A percentile compares a stretch with the other conserved stretches of the same genome.
phyloP scores from a whole-genome alignment of 768 basidiomycete genomes.

The Macrocybe gigantea region DNA sequence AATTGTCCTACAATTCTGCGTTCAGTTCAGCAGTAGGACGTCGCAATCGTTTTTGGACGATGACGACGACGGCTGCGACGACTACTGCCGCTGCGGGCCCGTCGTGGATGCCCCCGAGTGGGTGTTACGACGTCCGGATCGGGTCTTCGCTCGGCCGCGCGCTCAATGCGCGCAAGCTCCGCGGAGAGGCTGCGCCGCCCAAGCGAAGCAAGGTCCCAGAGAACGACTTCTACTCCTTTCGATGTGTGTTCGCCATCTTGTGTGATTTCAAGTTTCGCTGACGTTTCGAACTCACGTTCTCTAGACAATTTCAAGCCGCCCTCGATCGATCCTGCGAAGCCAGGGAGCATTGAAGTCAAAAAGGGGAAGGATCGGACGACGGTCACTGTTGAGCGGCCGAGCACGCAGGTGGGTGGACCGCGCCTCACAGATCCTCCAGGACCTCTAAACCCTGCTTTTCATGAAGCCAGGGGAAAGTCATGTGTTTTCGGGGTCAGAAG shows the following conservation, averaged over 20 bases:
- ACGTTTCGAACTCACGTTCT: neutral
- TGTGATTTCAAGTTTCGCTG: neutral
- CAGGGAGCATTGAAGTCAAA: slow-evolving; percentile 61
- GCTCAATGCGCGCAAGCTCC: slow-evolving; percentile 66
- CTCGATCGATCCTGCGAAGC: slow-evolving; percentile 58
- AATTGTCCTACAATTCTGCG: too few relatives aligned
- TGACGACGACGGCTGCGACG: too few relatives aligned
- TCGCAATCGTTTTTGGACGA: too few relatives aligned
- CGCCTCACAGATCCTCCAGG: neutral
- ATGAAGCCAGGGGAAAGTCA: slow-evolving; percentile 46
- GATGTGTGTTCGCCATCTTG: slow-evolving; percentile 45
- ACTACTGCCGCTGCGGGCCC: slow-evolving; percentile 38
- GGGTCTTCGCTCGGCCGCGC: slow-evolving; percentile 60
- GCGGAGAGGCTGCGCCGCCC: slow-evolving; percentile 35
- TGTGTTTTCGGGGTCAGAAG: slow-evolving; percentile 53
- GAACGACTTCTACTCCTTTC: slow-evolving; percentile 71
- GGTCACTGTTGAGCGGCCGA: slow-evolving; percentile 61
- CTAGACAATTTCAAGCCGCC: slow-evolving; percentile 75
- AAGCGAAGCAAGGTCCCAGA: slow-evolving; percentile 48
- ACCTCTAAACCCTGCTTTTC: slow-evolving; percentile 2
- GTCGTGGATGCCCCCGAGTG: slow-evolving; percentile 54
- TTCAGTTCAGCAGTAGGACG: too few relatives aligned
- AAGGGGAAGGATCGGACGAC: slow-evolving; percentile 44
- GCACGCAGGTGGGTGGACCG: slow-evolving; percentile 45
- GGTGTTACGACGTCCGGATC: slow-evolving; percentile 52